Base-by-base conservation (phyloP, 2,329 filamentous ascomycete genomes). In the Calonectria hongkongensis region DNA sequence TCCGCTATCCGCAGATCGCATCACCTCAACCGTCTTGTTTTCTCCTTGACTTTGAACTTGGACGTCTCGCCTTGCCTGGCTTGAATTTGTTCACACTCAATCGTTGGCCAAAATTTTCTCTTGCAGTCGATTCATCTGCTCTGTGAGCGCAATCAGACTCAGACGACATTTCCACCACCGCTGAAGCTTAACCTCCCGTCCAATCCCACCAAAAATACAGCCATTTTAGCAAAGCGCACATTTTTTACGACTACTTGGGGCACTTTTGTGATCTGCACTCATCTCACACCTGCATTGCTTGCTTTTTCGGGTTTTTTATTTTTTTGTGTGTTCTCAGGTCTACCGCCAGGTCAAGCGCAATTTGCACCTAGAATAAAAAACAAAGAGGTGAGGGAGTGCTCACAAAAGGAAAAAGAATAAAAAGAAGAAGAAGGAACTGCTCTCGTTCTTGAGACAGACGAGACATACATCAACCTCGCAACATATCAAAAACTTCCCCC, bases 81-180 rank as follows among this genome's bases (percentile, higher is more conserved):
- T 71, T 64, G 56, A 68, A 64, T 47, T 50, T 58, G 48, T 50
- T 51, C 39, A 27, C 43, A 65, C 54, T 60, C 68, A 64, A 45
- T 64, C 50, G 21, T 45, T 28, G 25, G 45, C 63, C 16, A 30
- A 60, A 58, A 30, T 25, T 33, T 33, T 56, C 60, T 54, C 30
- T 21, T 63, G n/a, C 54, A 48, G 56, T 48, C 51, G 33, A 47
- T 28, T 50, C 39, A 47, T 68, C 48, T 50, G 30, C 65, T 71
- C 58, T 15, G 33, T 43, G 54, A 68, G 56, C 36, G 33, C 50
- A 43, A 65, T 60, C 70, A 48, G 25, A 58, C 65, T 60, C 70
- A 48, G 25, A 58, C 65, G 63, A 65, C 70, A 47, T 43, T 71
- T 63, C 39, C 51, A 64, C 12, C 30, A 27, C 36, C 43, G 36